A percentile compares a stretch with the other conserved stretches of the same genome.
phyloP scores from a whole-genome alignment of 2,329 filamentous ascomycete genomes.

The Paecilomyces variotii region DNA sequence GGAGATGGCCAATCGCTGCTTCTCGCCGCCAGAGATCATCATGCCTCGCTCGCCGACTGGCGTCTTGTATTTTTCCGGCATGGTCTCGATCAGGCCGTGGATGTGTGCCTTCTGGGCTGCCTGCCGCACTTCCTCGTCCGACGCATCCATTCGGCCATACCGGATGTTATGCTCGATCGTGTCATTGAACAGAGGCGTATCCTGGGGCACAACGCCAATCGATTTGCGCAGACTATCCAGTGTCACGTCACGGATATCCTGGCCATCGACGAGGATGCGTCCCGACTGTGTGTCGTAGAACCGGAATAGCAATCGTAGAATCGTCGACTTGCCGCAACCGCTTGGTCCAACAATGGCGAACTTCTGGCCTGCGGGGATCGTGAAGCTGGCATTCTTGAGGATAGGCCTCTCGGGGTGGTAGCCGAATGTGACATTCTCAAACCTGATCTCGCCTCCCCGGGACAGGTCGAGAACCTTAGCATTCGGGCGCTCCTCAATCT shows the following conservation, averaged over 20 bases:
- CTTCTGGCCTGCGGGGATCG: conserved; percentile 92
- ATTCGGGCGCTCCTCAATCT: conserved; percentile 67
- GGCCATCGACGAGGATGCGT: conserved; percentile 82
- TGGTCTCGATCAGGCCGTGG: conserved; percentile 68
- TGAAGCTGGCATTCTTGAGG: conserved; percentile 72
- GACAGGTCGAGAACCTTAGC: conserved; percentile 65
- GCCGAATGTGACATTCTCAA: conserved; percentile 91
- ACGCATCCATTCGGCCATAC: conserved; percentile 76
- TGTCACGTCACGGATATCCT: conserved; percentile 77
- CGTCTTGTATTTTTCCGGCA: conserved; percentile 83
- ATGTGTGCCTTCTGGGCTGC: conserved; percentile 79
- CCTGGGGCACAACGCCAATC: conserved; percentile 94
- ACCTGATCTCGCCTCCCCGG: conserved; percentile 79
- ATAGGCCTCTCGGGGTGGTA: conserved; percentile 85
- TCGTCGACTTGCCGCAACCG: conserved; percentile 92
- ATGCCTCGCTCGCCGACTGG: conserved; percentile 88
- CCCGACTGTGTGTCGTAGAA: conserved; percentile 86
- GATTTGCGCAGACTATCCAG: conserved; percentile 73
- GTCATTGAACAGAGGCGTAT: conserved; percentile 95
- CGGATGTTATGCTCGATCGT: conserved; percentile 92
- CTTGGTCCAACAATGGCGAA: conserved; percentile 91
- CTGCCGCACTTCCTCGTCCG: conserved; percentile 61
- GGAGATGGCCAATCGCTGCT: conserved; percentile 80
- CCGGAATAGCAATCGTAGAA: conserved; percentile 82
- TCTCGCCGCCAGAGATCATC: conserved; percentile 95